Evolutionary conservation across 148 eudicot species (phyloP).

Genomic region (Rhododendron ovatum): DNA sequence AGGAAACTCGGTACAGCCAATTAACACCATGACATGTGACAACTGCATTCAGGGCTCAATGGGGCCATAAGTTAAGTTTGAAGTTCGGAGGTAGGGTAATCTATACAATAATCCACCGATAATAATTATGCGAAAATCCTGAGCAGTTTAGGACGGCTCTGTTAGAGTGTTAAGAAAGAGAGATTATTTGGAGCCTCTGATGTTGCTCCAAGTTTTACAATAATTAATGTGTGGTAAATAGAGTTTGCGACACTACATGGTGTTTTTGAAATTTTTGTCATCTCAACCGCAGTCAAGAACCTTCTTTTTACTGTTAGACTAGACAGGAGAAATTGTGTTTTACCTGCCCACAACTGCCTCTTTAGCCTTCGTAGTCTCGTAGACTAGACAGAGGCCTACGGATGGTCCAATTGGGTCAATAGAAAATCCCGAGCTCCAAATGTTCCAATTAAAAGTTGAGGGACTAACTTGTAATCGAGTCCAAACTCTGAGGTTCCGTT

Average conservation of each 20-base stretch:
- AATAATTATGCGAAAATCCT: too few relatives aligned
- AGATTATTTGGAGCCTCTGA: background rate
- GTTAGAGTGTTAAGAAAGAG: background rate
- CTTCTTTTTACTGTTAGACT: too few relatives aligned
- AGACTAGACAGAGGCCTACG: too few relatives aligned
- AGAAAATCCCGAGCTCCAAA: background rate
- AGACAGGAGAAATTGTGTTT: too few relatives aligned
- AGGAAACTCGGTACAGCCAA: background rate
- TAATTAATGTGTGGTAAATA: too few relatives aligned
- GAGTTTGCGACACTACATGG: too few relatives aligned
- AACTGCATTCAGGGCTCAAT: background rate
- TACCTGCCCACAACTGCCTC: background rate
- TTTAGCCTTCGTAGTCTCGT: background rate
- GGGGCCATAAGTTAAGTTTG: background rate
- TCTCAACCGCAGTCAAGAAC: too few relatives aligned
- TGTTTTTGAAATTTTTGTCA: too few relatives aligned
- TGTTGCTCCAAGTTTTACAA: background rate
- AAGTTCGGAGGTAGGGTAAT: too few relatives aligned
- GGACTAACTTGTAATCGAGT: background rate
- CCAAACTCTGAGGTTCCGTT: background rate
- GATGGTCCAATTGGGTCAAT: background rate
- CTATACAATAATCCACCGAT: too few relatives aligned
- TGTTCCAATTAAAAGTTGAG: background rate
- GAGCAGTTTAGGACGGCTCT: too few relatives aligned
- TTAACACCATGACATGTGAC: background rate